Percentiles rank a stretch among this genome's conserved stretches.
phyloP scores from a whole-genome alignment of 2,329 filamentous ascomycete species.

The Byssoonygena ceratinophila region DNA sequence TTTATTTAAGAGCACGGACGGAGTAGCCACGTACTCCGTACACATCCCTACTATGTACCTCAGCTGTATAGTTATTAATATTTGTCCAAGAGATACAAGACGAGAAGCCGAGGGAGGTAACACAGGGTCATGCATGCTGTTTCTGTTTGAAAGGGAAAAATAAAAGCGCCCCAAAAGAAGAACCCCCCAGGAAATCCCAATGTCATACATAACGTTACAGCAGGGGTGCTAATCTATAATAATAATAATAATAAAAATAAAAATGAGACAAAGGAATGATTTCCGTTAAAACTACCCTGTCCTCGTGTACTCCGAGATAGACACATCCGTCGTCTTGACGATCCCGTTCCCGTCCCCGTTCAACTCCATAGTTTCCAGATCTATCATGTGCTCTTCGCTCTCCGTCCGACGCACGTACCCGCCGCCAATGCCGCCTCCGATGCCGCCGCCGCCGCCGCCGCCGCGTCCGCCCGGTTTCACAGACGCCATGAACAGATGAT shows the following conservation, averaged over 20 bases:
- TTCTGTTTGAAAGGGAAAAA: not conserved
- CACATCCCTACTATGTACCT: too few relatives aligned
- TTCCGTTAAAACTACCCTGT: not conserved
- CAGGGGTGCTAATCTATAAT: too few relatives aligned
- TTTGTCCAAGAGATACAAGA: not conserved
- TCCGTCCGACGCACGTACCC: constrained; percentile 5
- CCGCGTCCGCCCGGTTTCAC: constrained; percentile 8
- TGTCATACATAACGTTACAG: too few relatives aligned
- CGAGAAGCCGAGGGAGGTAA: not conserved
- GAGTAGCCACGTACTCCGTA: too few relatives aligned
- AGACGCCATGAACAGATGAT: constrained; percentile 5
- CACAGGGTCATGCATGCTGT: not conserved
- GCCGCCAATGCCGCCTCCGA: too few relatives aligned
- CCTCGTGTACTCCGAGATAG: constrained; percentile 5
- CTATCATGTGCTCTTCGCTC: constrained; percentile 9
- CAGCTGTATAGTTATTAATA: too few relatives aligned
- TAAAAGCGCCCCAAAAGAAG: too few relatives aligned
- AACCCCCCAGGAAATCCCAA: too few relatives aligned
- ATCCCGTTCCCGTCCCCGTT: constrained; percentile 4
- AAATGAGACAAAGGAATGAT: not conserved
- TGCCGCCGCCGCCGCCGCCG: too few relatives aligned
- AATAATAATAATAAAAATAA: not conserved
- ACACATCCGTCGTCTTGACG: constrained; percentile 8
- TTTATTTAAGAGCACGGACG: too few relatives aligned
- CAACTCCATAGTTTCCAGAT: not conserved